Evolutionary conservation across 192 early-diverging fungal species (phyloP).

Genomic region (Backusella parvicylindrica): DNA sequence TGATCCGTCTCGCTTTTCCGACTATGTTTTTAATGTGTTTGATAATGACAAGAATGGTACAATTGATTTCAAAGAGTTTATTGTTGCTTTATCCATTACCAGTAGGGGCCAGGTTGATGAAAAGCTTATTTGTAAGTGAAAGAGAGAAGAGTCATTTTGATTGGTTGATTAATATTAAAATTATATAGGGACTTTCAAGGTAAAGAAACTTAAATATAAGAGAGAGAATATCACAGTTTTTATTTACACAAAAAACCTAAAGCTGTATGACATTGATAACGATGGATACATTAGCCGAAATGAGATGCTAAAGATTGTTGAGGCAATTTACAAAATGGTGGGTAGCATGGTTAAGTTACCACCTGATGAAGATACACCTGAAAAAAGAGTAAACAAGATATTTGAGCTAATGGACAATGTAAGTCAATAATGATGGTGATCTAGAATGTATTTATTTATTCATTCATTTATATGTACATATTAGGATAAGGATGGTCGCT

Average conservation of each 20-base stretch:
- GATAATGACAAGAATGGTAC: slow-evolving; percentile 86
- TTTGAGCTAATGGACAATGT: slow-evolving; percentile 84
- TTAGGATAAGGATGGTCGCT: slow-evolving; percentile 70
- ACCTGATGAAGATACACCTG: slow-evolving; percentile 86
- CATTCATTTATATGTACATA: background rate
- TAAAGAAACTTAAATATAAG: background rate
- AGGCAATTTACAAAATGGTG: slow-evolving; percentile 93
- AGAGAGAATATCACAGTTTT: background rate
- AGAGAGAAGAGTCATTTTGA: background rate
- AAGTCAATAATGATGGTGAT: background rate
- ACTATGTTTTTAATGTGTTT: slow-evolving; percentile 90
- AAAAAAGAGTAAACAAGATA: slow-evolving; percentile 88
- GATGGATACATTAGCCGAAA: slow-evolving; percentile 83
- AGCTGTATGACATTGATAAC: slow-evolving; percentile 87
- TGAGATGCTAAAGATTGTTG: slow-evolving; percentile 88
- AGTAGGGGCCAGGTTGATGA: slow-evolving; percentile 80
- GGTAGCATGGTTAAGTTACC: slow-evolving; percentile 88
- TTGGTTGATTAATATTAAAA: background rate
- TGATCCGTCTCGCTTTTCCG: slow-evolving; percentile 83
- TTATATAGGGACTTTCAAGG: slow-evolving; percentile 21
- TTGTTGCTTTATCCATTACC: slow-evolving; percentile 80
- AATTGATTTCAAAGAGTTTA: slow-evolving; percentile 92
- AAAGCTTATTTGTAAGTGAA: slow-evolving; percentile 72
- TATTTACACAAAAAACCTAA: background rate
- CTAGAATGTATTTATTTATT: background rate